A percentile compares a stretch with the other conserved stretches of the same genome.
Conservation (phyloP, 352 stramenopile genomes). For the Phytophthora crassamura region DNA sequence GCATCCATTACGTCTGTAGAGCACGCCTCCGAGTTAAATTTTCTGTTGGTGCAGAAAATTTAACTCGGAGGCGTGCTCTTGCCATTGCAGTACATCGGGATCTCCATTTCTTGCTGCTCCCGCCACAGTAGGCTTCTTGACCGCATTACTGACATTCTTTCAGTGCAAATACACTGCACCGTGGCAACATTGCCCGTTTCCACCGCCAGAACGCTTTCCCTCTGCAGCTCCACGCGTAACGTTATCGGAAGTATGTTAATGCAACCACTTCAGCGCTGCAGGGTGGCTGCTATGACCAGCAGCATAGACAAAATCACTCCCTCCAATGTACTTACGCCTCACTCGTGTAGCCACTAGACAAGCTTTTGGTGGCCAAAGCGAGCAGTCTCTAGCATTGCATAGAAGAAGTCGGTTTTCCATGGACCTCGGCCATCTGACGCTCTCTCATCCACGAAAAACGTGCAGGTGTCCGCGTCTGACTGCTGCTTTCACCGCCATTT, state of each 20-base stretch:
- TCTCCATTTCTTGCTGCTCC: background rate
- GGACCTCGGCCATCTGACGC: background rate
- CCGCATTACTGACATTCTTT: too few relatives aligned
- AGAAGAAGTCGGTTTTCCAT: background rate
- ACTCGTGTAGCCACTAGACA: too few relatives aligned
- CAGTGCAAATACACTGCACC: too few relatives aligned
- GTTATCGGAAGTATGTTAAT: background rate
- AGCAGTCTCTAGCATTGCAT: background rate
- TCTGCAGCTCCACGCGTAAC: too few relatives aligned
- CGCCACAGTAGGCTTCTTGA: background rate
- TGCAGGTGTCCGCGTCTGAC: background rate
- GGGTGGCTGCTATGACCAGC: background rate
- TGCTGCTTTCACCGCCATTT: background rate
- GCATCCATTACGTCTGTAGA: background rate
- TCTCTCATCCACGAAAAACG: conserved; percentile 3
- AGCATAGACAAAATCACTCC: too few relatives aligned
- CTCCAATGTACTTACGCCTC: too few relatives aligned
- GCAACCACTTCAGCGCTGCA: conserved; percentile 2
- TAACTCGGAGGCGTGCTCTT: too few relatives aligned
- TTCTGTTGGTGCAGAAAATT: too few relatives aligned
- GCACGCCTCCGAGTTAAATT: background rate
- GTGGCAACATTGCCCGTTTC: too few relatives aligned
- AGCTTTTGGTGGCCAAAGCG: too few relatives aligned
- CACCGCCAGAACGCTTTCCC: too few relatives aligned
- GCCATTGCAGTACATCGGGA: background rate